These are phyloP conservation scores for Trichoderma endophyticum DNA, from an alignment of 2,329 filamentous ascomycete genomes.

Conservation along the genomic window DNA sequence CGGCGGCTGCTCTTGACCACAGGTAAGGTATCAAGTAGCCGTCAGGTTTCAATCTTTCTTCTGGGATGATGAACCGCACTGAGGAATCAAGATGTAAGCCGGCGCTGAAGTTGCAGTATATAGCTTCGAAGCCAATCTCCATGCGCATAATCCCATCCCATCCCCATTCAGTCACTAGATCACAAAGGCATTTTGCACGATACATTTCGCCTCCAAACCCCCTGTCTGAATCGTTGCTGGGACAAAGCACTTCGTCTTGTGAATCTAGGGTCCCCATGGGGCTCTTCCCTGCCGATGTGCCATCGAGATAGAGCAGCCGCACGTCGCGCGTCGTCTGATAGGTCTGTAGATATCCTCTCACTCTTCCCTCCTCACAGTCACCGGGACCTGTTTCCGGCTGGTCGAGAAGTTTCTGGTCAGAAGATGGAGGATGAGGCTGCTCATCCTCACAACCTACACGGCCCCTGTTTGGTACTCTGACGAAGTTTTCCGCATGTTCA, in stretches of 20 bases:
- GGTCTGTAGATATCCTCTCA: constrained; percentile 61
- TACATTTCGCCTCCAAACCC: constrained; percentile 41
- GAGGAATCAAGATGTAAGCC: constrained; percentile 39
- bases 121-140: constrained; percentile 69
- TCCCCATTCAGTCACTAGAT: constrained; percentile 49
- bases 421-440: background rate
- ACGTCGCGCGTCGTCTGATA: constrained; percentile 59
- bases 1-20: constrained; percentile 40
- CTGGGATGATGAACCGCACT: constrained; percentile 25
- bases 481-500: constrained; percentile 59
- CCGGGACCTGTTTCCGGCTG: background rate
- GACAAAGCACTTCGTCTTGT: constrained; percentile 60
- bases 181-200: constrained; percentile 56
- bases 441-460: background rate
- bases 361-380: constrained; percentile 7
- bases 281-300: constrained; percentile 65
- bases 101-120: constrained; percentile 60
- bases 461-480: background rate
- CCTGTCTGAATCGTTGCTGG: constrained; percentile 26
- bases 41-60: constrained; percentile 21
- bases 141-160: constrained; percentile 65
- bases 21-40: constrained; percentile 35
- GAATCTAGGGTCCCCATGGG: constrained; percentile 64
- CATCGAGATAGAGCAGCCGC: constrained; percentile 65
- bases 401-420: background rate